Base-by-base conservation (phyloP, 2,329 filamentous ascomycete species). In the Aspergillus ochraceoroseus region DNA sequence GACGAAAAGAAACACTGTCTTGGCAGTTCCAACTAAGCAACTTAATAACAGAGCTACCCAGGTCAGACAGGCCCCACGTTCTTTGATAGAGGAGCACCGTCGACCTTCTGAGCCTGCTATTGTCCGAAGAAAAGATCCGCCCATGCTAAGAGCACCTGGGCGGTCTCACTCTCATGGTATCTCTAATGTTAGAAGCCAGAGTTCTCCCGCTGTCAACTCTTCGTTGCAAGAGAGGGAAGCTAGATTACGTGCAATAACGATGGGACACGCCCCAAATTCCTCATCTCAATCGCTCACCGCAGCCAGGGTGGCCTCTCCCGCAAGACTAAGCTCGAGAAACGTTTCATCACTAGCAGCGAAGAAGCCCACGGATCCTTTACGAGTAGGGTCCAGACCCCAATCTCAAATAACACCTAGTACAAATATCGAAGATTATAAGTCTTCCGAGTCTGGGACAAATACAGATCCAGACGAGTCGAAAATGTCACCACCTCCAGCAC, bases 11-110 rank as follows among this genome's bases (percentile, higher is more conserved):
- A 67, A 67, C 35, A 54, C 45, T 26, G 57, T 47, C 1, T 47
- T 69, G 8, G 57, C 61, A 2, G 53, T 64, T 18, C 68, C 68
- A 13, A 70, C 63, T 3, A 64, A 70, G 44, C 57, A 65, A 32
- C 51, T 71, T 15, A 63, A 61, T 29, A 65, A 54, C 35, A 58
- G 56, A 41, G 63, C 65, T 2, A 61, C 62, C 2, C 58, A 59
- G 23, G 57, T 71, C 11, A 61, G 48, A 13, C 59, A 59, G 32
- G 66, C 68, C 5, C 68, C 68, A 3, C 56, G 56, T 13, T 60
- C 60, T 6, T 53, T 71, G 14, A 56, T 71, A n/a, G 66, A 71
- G 44, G 61, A 63, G 26, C 64, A 67, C 38, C 61, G 62, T 13
- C 58, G 52, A 5, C 56, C 57, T 12, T 23, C 46, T 17, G 52